These are phyloP conservation scores for Penicillium atrosanguineum DNA, from an alignment of 495 filamentous ascomycete species.

Conservation along the genomic window DNA sequence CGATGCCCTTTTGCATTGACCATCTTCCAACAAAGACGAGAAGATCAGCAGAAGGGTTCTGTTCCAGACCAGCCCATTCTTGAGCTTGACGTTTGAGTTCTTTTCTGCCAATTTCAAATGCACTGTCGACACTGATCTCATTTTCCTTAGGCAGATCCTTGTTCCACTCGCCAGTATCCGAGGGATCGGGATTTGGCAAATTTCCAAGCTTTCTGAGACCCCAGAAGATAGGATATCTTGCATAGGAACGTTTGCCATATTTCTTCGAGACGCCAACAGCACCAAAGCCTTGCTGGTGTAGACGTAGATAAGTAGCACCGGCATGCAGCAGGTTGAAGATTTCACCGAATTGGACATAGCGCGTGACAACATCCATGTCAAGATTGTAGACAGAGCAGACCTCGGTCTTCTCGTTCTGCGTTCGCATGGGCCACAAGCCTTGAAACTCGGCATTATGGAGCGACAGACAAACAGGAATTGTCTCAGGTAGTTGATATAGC, in stretches of 20 bases:
- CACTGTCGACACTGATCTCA: conserved; percentile 53
- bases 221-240: conserved; percentile 78
- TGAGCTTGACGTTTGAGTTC: conserved; percentile 67
- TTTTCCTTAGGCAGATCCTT: conserved; percentile 51
- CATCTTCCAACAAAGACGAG: conserved; percentile 78
- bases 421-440: conserved; percentile 72
- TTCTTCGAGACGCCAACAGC: conserved; percentile 74
- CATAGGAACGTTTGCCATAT: conserved; percentile 72
- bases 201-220: conserved; percentile 67
- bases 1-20: conserved; percentile 77
- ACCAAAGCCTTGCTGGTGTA: conserved; percentile 73
- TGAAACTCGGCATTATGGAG: conserved; percentile 74
- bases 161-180: conserved; percentile 68
- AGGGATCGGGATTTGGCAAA: conserved; percentile 73
- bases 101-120: conserved; percentile 55
- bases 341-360: conserved; percentile 60
- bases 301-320: conserved; percentile 67
- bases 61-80: conserved; percentile 70
- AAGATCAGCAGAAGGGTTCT: conserved; percentile 65
- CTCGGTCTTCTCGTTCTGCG: conserved; percentile 61
- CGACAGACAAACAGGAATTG: conserved; percentile 46
- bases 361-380: conserved; percentile 38
- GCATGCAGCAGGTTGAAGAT: conserved; percentile 73
- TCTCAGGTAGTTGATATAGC: conserved; percentile 65
- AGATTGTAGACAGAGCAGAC: conserved; percentile 70